Evolutionary conservation across 331 rosid species (phyloP).

Genomic region (Quercus tomentella): DNA sequence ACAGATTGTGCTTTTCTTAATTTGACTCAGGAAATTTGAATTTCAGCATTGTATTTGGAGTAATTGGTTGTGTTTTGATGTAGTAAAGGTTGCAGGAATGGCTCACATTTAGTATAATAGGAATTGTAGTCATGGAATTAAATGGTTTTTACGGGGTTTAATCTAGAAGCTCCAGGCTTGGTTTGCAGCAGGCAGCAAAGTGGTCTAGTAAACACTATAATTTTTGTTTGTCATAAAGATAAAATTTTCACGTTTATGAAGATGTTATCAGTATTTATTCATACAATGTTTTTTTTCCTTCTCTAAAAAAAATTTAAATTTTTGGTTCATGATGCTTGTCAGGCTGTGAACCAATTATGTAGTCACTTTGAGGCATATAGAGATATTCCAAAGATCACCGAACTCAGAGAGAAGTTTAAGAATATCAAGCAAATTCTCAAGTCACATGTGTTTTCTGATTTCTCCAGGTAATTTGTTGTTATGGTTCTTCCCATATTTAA

Average conservation of each 20-base stretch:
- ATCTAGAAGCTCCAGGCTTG: background rate
- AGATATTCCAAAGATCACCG: conserved; percentile 95
- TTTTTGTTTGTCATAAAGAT: background rate
- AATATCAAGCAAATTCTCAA: conserved; percentile 96
- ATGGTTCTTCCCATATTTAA: background rate
- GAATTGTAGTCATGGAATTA: background rate
- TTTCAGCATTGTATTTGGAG: background rate
- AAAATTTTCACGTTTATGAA: background rate
- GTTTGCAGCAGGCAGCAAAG: background rate
- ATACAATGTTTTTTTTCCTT: background rate
- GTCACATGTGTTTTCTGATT: conserved; percentile 95
- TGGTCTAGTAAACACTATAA: background rate
- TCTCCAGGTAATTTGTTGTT: conserved; percentile 64
- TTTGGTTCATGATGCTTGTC: conserved; percentile 32
- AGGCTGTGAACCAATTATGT: conserved; percentile 98
- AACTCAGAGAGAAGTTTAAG: conserved; percentile 96
- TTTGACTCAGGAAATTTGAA: background rate
- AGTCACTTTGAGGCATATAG: conserved; percentile 97
- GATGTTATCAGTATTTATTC: background rate
- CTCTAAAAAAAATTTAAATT: background rate
- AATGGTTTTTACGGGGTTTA: background rate
- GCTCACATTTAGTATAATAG: background rate
- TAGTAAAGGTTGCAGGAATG: background rate
- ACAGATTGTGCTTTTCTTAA: background rate
- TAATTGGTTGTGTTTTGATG: background rate